Conservation (phyloP, 1,139 yeast species). For the Hyphopichia khmerensis region DNA sequence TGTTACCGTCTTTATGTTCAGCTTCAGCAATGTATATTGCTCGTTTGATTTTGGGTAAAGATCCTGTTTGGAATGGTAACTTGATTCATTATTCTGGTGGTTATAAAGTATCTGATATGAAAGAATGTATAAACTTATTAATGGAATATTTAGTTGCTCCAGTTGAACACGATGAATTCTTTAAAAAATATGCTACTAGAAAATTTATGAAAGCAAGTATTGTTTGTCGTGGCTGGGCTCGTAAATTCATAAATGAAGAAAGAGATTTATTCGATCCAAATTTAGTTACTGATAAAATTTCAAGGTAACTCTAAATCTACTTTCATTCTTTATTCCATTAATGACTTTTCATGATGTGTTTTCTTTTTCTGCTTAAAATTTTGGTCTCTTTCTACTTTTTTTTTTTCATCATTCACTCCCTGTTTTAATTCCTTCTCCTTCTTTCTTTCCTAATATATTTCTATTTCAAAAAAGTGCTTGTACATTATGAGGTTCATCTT, state of each 20-base stretch:
- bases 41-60: conserved; percentile 70
- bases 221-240: conserved; percentile 90
- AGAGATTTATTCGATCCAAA: conserved; percentile 22
- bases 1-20: conserved; percentile 78
- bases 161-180: conserved; percentile 90
- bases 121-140: conserved; percentile 69
- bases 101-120: conserved; percentile 71
- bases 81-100: conserved; percentile 90
- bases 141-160: conserved; percentile 79
- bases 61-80: conserved; percentile 78
- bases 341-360: background rate
- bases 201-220: conserved; percentile 90
- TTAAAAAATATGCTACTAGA: conserved; percentile 89
- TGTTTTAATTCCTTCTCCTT: too few relatives aligned
- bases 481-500: too few relatives aligned
- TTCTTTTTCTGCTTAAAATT: background rate
- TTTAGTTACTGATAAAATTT: conserved; percentile 1
- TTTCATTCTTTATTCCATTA: background rate
- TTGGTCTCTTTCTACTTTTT: background rate
- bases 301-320: conserved; percentile 1
- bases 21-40: conserved; percentile 93
- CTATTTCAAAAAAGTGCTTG: too few relatives aligned
- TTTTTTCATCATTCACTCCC: too few relatives aligned
- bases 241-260: conserved; percentile 47
- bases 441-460: too few relatives aligned